Evolutionary conservation across 2,329 filamentous ascomycete genomes (phyloP).

Genomic region (Xylariomycetidae sp.): DNA sequence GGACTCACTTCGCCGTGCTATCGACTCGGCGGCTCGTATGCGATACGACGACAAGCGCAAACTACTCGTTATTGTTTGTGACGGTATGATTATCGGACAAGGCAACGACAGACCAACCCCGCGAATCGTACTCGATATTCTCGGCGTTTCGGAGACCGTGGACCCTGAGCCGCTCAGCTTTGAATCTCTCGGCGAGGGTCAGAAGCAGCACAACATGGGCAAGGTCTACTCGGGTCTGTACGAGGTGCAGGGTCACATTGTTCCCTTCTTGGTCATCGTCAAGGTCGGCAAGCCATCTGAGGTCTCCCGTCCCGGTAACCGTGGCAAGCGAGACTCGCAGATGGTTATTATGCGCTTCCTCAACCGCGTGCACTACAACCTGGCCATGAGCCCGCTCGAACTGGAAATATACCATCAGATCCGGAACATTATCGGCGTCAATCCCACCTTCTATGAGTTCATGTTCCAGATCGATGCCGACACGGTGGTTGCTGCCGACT

Average conservation of each 20-base stretch:
- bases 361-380: constrained; percentile 96
- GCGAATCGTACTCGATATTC: constrained; percentile 91
- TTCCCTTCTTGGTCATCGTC: constrained; percentile 93
- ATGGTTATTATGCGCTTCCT: constrained; percentile 99
- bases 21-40: constrained; percentile 93
- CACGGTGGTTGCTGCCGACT: constrained; percentile 85
- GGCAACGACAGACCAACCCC: constrained; percentile 95
- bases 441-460: constrained; percentile 97
- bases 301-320: constrained; percentile 88
- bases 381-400: constrained; percentile 92
- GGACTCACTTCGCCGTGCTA: constrained; percentile 91
- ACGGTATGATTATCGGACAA: constrained; percentile 99
- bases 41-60: constrained; percentile 98
- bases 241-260: constrained; percentile 95
- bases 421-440: constrained; percentile 96
- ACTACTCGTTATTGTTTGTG: constrained; percentile 84
- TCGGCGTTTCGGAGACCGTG: constrained; percentile 87
- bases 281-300: constrained; percentile 98
- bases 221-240: constrained; percentile 98
- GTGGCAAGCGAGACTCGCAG: constrained; percentile 98
- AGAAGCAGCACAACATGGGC: constrained; percentile 99
- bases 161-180: constrained; percentile 96
- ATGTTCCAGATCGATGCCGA: constrained; percentile 96
- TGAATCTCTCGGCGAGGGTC: constrained; percentile 89
- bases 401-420: constrained; percentile 99